Evolutionary conservation across 768 basidiomycete genomes (phyloP).

Genomic region (Crassisporium funariophilum): DNA sequence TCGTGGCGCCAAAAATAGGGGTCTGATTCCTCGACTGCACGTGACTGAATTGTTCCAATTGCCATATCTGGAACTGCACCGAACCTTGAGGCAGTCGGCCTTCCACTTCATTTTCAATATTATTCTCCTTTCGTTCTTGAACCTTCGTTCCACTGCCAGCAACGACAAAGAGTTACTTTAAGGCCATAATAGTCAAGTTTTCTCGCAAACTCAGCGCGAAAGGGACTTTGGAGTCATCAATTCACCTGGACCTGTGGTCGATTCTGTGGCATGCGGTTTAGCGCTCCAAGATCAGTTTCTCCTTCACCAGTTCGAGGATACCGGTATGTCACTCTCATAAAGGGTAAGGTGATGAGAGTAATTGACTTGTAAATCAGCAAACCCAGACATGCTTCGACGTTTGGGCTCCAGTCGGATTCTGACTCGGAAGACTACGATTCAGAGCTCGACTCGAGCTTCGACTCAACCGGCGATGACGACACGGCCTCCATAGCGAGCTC

Average conservation of each 20-base stretch:
- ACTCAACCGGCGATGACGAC: slow-evolving; percentile 36
- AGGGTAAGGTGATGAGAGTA: neutral
- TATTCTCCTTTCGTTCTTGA: no score
- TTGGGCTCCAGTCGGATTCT: slow-evolving; percentile 56
- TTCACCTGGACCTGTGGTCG: no score
- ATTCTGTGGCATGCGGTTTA: slow-evolving; percentile 57
- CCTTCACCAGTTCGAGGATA: slow-evolving; percentile 50
- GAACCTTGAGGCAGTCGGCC: no score
- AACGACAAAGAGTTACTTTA: no score
- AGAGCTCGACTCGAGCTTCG: slow-evolving; percentile 32
- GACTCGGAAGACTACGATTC: slow-evolving; percentile 33
- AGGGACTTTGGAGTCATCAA: neutral
- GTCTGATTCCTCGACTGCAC: no score
- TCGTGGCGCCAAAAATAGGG: no score
- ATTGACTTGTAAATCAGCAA: slow-evolving; percentile 17
- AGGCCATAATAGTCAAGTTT: no score
- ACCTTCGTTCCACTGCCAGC: no score
- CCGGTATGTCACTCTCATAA: slow-evolving; percentile 4
- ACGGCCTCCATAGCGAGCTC: slow-evolving; percentile 23
- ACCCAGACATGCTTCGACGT: slow-evolving; percentile 50
- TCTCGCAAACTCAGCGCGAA: no score
- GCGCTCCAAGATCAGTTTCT: slow-evolving; percentile 52
- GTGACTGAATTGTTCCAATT: no score
- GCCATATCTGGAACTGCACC: no score
- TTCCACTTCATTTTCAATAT: no score